A percentile compares a stretch with the other conserved stretches of the same genome.
These are phyloP conservation scores for Tephrocybe sp. DNA, from an alignment of 768 basidiomycete species.

Conservation along the genomic window DNA sequence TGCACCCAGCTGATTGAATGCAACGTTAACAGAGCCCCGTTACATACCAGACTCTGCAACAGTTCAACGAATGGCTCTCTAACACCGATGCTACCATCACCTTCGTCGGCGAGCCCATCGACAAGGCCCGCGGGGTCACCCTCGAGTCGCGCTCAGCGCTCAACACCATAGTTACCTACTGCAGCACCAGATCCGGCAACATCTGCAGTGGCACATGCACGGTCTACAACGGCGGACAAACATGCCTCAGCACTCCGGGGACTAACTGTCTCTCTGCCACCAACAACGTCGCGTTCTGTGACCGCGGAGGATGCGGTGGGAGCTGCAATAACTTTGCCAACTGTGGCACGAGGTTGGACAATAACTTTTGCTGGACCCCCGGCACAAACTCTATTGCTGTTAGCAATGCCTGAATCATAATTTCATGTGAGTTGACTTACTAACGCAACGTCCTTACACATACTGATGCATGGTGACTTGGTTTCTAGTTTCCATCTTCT, in stretches of 20 bases:
- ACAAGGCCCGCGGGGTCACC: conserved; percentile 12
- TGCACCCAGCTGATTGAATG: background rate
- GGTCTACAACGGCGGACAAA: conserved; percentile 24
- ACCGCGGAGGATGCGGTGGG: conserved; percentile 18
- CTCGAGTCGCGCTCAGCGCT: conserved; percentile 18
- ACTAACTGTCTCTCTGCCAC: conserved; percentile 31
- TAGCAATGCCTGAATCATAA: background rate
- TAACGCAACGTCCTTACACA: too few species aligned
- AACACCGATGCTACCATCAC: conserved; percentile 1
- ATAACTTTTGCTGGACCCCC: conserved; percentile 27
- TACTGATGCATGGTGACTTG: too few species aligned
- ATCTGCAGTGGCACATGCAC: conserved; percentile 30
- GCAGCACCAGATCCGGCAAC: conserved; percentile 16
- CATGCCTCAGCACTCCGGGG: conserved; percentile 24
- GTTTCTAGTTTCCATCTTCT: too few species aligned
- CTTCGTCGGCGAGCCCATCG: conserved; percentile 10
- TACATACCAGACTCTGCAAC: background rate
- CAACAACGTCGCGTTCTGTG: conserved; percentile 27
- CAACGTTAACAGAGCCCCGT: background rate
- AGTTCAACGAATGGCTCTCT: conserved; percentile 4
- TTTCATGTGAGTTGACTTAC: too few species aligned
- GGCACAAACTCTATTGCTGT: conserved; percentile 23
- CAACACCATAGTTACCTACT: conserved; percentile 26
- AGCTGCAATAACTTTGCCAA: conserved; percentile 19
- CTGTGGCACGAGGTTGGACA: conserved; percentile 24